A percentile compares a stretch with the other conserved stretches of the same genome.
Conservation (phyloP, 306 rosid species). For the Ormosia semicastrata region DNA sequence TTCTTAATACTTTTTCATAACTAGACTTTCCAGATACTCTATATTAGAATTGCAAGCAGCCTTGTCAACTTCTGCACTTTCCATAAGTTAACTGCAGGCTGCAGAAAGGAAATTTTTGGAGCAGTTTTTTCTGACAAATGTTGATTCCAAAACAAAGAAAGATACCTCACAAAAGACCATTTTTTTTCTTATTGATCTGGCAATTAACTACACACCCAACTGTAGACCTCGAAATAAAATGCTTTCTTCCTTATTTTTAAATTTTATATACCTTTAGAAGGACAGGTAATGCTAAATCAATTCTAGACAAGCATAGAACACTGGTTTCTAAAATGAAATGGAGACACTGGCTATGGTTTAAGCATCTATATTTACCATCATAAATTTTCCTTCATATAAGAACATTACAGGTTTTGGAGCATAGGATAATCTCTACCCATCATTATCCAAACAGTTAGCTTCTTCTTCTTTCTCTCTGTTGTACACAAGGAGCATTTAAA, state of each 20-base stretch:
- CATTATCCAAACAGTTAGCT: conserved; percentile 10
- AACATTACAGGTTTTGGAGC: conserved; percentile 15
- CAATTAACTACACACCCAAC: neutral
- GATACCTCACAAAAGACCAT: neutral
- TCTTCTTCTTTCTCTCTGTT: neutral
- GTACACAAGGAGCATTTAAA: conserved; percentile 7
- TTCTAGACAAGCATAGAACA: neutral
- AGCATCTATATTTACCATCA: conserved; percentile 12
- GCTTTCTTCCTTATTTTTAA: neutral
- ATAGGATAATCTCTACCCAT: neutral
- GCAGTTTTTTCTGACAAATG: neutral
- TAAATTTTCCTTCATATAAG: neutral
- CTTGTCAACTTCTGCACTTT: neutral
- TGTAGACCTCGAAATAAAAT: neutral
- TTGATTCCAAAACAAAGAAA: neutral
- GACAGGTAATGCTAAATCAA: neutral
- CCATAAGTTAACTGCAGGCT: neutral
- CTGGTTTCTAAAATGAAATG: neutral
- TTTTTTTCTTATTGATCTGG: neutral
- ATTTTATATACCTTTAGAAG: neutral
- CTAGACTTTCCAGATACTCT: conserved; percentile 19
- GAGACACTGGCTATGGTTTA: neutral
- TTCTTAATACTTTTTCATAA: neutral
- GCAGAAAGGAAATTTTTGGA: conserved; percentile 8
- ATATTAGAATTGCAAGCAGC: conserved; percentile 8